A percentile compares a stretch with the other conserved stretches of the same genome.
These are phyloP conservation scores for Fusarium sp. DNA, from an alignment of 2,329 filamentous ascomycete genomes.

Conservation along the genomic window DNA sequence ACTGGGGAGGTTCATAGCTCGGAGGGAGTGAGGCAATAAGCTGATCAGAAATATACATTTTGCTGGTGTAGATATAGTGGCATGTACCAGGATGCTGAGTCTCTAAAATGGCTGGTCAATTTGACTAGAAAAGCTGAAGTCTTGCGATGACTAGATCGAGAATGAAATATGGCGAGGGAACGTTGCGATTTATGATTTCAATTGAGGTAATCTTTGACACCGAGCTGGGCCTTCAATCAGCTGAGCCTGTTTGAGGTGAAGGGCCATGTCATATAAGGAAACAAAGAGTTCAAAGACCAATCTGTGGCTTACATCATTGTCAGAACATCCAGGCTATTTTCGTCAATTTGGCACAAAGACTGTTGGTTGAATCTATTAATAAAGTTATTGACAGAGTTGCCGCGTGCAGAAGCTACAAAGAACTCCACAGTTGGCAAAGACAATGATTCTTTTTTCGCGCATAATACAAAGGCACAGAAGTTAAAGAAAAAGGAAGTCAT, in stretches of 20 bases:
- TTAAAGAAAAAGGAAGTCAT: accelerated
- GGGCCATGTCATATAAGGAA: accelerated
- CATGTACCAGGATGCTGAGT: not conserved
- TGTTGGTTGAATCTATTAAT: not conserved
- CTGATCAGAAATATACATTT: not conserved
- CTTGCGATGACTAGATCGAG: not conserved
- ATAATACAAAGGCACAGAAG: accelerated
- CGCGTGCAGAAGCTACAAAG: not conserved
- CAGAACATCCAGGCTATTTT: not conserved
- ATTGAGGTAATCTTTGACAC: accelerated
- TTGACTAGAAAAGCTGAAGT: not conserved
- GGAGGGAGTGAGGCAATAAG: not conserved
- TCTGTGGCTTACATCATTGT: accelerated
- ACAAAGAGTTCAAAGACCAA: not conserved
- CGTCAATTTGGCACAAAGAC: not conserved
- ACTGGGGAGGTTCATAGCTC: accelerated
- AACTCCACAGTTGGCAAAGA: not conserved
- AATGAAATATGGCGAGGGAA: accelerated
- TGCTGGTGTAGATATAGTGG: not conserved
- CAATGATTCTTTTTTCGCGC: not conserved
- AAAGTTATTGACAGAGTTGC: not conserved
- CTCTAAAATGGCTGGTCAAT: not conserved
- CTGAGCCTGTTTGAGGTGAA: not conserved
- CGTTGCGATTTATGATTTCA: not conserved
- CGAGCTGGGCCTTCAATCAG: not conserved